These are phyloP conservation scores for Podila epigama DNA, from an alignment of 192 early-diverging fungal species.

Conservation along the genomic window DNA sequence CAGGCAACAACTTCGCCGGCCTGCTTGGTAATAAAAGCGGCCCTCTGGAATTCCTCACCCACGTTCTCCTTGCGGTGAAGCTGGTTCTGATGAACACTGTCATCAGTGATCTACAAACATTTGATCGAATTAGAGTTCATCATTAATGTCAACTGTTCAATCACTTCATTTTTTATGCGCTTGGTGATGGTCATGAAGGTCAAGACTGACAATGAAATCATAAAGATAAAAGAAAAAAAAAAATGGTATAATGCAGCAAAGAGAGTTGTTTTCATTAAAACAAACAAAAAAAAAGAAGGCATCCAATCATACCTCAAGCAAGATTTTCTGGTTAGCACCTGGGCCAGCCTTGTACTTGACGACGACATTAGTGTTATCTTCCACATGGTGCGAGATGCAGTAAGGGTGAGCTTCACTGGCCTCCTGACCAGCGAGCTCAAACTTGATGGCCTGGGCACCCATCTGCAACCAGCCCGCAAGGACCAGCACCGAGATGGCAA, in stretches of 20 bases:
- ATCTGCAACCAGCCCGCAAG: constrained; percentile 24
- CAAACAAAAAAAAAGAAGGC: neutral
- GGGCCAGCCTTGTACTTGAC: constrained; percentile 72
- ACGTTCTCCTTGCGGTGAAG: constrained; percentile 73
- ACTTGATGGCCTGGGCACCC: constrained; percentile 70
- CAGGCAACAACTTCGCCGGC: constrained; percentile 87
- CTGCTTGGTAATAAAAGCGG: constrained; percentile 81
- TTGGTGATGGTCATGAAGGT: neutral
- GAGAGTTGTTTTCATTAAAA: neutral
- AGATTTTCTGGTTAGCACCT: constrained; percentile 77
- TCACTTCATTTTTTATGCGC: too few species aligned
- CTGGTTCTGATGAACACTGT: constrained; percentile 71
- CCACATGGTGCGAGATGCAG: constrained; percentile 84
- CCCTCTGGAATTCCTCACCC: constrained; percentile 69
- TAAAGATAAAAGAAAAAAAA: neutral
- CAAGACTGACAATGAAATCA: neutral
- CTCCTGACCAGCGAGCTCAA: constrained; percentile 71
- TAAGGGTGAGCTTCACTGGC: constrained; percentile 50
- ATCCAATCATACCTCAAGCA: constrained; percentile 61
- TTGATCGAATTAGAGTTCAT: too few species aligned
- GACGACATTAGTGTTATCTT: constrained; percentile 72
- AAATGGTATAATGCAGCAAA: neutral
- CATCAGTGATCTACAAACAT: constrained; percentile 71
- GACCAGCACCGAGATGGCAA: constrained; percentile 23
- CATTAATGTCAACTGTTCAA: too few species aligned